These are phyloP conservation scores for Ophiostoma pallidulum DNA, from an alignment of 2,329 filamentous ascomycete species.

Conservation along the genomic window DNA sequence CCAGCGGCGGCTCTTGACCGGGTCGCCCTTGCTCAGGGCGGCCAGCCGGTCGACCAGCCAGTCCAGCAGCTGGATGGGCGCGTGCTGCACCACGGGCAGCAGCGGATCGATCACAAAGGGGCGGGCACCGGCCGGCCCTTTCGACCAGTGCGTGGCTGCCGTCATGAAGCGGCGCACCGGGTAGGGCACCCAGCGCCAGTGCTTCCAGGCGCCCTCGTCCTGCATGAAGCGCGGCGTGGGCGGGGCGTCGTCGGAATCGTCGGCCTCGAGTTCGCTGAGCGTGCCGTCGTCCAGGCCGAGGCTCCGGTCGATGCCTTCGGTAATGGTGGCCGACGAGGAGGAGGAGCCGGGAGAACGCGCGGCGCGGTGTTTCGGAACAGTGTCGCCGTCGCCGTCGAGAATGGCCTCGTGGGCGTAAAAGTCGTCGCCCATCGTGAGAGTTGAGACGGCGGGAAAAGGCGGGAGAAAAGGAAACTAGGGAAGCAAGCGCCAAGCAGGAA, in stretches of 20 bases:
- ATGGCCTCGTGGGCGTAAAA: not conserved
- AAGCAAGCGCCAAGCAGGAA: not conserved
- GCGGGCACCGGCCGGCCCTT: conserved; percentile 46
- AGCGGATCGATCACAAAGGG: conserved; percentile 46
- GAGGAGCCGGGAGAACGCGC: conserved; percentile 12
- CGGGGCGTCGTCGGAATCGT: conserved; percentile 28
- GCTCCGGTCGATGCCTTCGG: conserved; percentile 22
- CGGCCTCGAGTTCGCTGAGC: conserved; percentile 38
- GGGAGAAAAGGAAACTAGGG: not conserved
- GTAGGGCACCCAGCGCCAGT: conserved; percentile 51
- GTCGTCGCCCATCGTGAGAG: conserved; percentile 5
- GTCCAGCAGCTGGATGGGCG: conserved; percentile 55
- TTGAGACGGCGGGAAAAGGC: not conserved
- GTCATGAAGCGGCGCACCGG: conserved; percentile 38
- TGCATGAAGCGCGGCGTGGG: conserved; percentile 53
- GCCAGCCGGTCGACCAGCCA: conserved; percentile 48
- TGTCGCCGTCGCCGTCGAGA: conserved; percentile 2
- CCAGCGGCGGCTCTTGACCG: conserved; percentile 26
- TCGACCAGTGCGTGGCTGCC: conserved; percentile 39
- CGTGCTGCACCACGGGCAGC: conserved; percentile 57
- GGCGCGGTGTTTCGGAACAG: not conserved
- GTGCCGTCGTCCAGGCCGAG: conserved; percentile 24
- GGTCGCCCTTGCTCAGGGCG: conserved; percentile 26
- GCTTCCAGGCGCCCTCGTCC: conserved; percentile 41
- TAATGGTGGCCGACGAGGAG: conserved; percentile 13